Evolutionary conservation across 2,329 filamentous ascomycete species (phyloP).

Genomic region (Paramyrothecium sp.): DNA sequence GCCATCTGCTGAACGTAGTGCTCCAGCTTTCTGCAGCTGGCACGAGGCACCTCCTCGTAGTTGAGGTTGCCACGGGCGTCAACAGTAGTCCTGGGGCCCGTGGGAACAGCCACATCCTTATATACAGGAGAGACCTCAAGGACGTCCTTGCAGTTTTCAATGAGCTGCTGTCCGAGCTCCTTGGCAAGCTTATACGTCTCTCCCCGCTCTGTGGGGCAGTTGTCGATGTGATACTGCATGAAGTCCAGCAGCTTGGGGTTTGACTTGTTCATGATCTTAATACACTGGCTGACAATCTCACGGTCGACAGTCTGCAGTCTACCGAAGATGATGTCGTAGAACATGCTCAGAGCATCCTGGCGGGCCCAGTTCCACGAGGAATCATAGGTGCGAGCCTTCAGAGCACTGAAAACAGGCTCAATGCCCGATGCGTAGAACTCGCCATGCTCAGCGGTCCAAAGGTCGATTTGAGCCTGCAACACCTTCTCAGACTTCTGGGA

Average conservation of each 20-base stretch:
- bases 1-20: slow-evolving; percentile 99
- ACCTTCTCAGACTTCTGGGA: slow-evolving; percentile 84
- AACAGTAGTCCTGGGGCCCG: slow-evolving; percentile 87
- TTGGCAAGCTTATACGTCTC: slow-evolving; percentile 99
- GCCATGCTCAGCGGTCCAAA: slow-evolving; percentile 94
- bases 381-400: slow-evolving; percentile 96
- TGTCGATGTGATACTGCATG: slow-evolving; percentile 99
- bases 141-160: slow-evolving; percentile 96
- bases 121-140: slow-evolving; percentile 81
- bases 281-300: slow-evolving; percentile 98
- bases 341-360: slow-evolving; percentile 97
- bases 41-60: slow-evolving; percentile 82
- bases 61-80: slow-evolving; percentile 90
- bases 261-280: slow-evolving; percentile 98
- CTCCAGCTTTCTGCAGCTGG: slow-evolving; percentile 93
- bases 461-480: slow-evolving; percentile 87
- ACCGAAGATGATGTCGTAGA: slow-evolving; percentile 98
- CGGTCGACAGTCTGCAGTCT: slow-evolving; percentile 89
- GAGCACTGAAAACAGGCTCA: slow-evolving; percentile 85
- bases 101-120: slow-evolving; percentile 93
- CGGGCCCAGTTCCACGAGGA: slow-evolving; percentile 99
- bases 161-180: slow-evolving; percentile 86
- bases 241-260: slow-evolving; percentile 95
- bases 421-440: slow-evolving; percentile 96
- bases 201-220: slow-evolving; percentile 93